phyloP scores from a whole-genome alignment of 140 eudicot species.

The Cichorium intybus region DNA sequence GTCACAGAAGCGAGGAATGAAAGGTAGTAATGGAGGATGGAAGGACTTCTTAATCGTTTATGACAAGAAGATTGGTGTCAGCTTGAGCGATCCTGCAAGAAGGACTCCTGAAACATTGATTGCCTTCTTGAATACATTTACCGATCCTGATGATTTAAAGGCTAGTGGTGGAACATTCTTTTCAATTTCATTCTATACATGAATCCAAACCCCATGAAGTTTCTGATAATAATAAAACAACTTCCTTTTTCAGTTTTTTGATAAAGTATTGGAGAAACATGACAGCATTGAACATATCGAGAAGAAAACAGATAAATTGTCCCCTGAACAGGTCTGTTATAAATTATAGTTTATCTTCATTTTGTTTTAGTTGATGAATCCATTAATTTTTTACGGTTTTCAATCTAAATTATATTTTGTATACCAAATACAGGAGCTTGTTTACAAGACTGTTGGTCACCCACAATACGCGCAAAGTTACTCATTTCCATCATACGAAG shows the following conservation, averaged over 20 bases:
- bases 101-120: constrained; percentile 53
- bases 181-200: neutral
- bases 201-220: neutral
- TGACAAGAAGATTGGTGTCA: constrained; percentile 67
- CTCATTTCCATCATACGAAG: constrained; percentile 80
- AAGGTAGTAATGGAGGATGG: constrained; percentile 83
- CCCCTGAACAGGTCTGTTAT: constrained; percentile 79
- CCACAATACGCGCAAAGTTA: constrained; percentile 66
- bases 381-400: neutral
- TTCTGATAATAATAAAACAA: neutral
- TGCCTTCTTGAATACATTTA: constrained; percentile 71
- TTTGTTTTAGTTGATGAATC: neutral
- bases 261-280: constrained; percentile 52
- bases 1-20: constrained; percentile 75
- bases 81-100: constrained; percentile 82
- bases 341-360: neutral
- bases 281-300: constrained; percentile 36
- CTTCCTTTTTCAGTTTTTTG: constrained; percentile 55
- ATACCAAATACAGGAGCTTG: constrained; percentile 70
- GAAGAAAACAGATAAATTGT: constrained; percentile 43
- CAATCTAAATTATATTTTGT: constrained; percentile 4
- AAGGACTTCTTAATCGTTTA: constrained; percentile 66
- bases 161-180: constrained; percentile 24
- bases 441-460: constrained; percentile 81
- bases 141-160: constrained; percentile 53